Evolutionary conservation across 768 basidiomycete genomes (phyloP).

Genomic region (Lactifluus hygrophoroides): DNA sequence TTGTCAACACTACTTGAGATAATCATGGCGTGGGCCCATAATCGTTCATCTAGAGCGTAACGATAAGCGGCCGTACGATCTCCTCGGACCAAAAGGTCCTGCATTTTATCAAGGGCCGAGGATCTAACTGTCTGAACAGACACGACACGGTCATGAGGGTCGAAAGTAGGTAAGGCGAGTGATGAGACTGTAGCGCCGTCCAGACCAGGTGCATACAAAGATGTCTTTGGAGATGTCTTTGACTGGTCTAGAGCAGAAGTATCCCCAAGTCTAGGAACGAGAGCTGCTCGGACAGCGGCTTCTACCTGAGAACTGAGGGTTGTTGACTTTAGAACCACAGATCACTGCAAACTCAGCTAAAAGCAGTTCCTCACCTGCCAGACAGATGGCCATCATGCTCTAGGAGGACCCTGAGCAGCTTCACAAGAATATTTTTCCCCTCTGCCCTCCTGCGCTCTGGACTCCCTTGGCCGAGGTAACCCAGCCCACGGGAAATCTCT

Average conservation of each 20-base stretch:
- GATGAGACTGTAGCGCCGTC: slow-evolving; percentile 10
- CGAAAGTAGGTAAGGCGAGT: slow-evolving; percentile 19
- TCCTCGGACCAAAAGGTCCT: slow-evolving; percentile 71
- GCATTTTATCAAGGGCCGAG: slow-evolving; percentile 66
- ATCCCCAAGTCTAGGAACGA: slow-evolving; percentile 50
- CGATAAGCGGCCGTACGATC: slow-evolving; percentile 81
- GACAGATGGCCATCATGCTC: slow-evolving; percentile 83
- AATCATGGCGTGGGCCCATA: slow-evolving; percentile 95
- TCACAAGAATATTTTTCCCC: slow-evolving; percentile 66
- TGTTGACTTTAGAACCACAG: background rate
- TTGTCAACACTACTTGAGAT: slow-evolving; percentile 91
- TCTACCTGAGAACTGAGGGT: slow-evolving; percentile 54
- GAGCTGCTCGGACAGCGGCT: slow-evolving; percentile 58
- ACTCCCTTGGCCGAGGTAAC: slow-evolving; percentile 51
- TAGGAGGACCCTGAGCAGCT: slow-evolving; percentile 69
- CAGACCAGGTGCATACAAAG: slow-evolving; percentile 13
- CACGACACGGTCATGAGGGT: slow-evolving; percentile 42
- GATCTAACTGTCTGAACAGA: slow-evolving; percentile 51
- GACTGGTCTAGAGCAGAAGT: slow-evolving; percentile 10
- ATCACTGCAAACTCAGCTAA: background rate
- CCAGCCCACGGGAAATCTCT: slow-evolving; percentile 70
- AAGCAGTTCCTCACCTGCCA: slow-evolving; percentile 60
- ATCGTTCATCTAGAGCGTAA: slow-evolving; percentile 76
- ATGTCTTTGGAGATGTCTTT: slow-evolving; percentile 8
- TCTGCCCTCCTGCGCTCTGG: slow-evolving; percentile 54